Base-by-base conservation (phyloP, 108 stramenopile genomes). In the Skeletonema menzelii region DNA sequence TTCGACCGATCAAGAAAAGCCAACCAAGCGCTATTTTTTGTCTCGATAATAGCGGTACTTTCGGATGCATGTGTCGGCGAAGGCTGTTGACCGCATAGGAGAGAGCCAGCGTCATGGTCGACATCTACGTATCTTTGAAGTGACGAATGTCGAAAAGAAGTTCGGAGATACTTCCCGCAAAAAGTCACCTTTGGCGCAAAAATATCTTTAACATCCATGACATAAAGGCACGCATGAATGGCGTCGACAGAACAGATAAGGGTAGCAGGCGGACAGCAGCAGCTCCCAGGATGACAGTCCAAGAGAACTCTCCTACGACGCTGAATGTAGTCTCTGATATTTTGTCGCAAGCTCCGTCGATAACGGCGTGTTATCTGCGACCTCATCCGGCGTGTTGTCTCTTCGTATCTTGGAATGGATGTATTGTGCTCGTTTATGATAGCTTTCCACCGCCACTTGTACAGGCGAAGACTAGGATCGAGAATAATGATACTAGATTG, bases 351-450 rank as follows among this genome's bases (percentile, higher is more conserved):
- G 20, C 59, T 49, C 59, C 59, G 38, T 19, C 27, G 8, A 40
- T 60, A 60, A 6, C 30, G 38, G 17, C 42, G 19, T 60, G 59
- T 11, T 8, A 60, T 60, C 59, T 60, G 7, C 17, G 59, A 47
- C 59, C 59, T 8, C 59, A 60, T 60, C 59, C 59, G 20, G 17
- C 7, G 2, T 44, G 38, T 3, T 60, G 20, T 11, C 59, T 60
- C 19, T 60, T 60, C 17, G 8, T 60, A 38, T 17, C 59, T 20
- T 60, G 59, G 59, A 60, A 60, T 37, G 59, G 59, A 17, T 17
- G 17, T 22, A 37, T 60, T 8, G 44, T 47, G 17, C 44, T 60
- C 6, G 59, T 60, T 5, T 60, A 47, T 60, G 27, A 40, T 60
- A 37, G 59, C 17, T 60, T 60, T 11, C 59, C 59, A 13, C 42